Base-by-base conservation (phyloP, 192 early-diverging fungal species). In the Phlyctochytrium planicorne region DNA sequence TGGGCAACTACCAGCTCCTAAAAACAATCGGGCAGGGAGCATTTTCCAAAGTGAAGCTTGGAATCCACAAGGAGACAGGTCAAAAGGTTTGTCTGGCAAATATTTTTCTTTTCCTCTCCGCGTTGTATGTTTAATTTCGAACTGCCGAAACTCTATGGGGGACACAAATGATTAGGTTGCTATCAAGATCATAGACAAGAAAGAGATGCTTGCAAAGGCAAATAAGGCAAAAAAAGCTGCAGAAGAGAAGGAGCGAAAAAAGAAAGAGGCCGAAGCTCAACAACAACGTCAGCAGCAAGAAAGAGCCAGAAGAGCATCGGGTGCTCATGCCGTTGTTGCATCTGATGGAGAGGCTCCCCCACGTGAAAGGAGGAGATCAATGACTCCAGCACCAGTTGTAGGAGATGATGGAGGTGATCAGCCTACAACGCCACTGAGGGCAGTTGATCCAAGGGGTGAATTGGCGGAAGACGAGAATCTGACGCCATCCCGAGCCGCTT, bases 31-130 rank as follows among this genome's bases (percentile, higher is more conserved):
- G 87, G 0, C 77, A 87, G 67, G 87, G 87, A 30, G 87, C 87
- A 10, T 88, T 88, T 60, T 85, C 83, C 37, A 88, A 88, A 70
- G 87, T 88, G 53, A 88, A 88, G 74, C 69, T 88, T 30, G 87
- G 77, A 6, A 71, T 69, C 32, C 84, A 88, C 71, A 81, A 68
- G 53, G 78, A 82, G 33, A 85, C 86, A 1, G 80, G 80, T 12
- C 77, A 83, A 70, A 87, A 88, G 72, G 86, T 84, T 32, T 52
- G 55, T 24, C 27, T 27, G 14, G 6, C 55, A 25, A 6, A 20
- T 25, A 57, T 10, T 57, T 57, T 57, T 57, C 27, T 14, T 50
- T 50, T 50, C 12, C 40, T 50, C n/a, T 14, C n/a, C n/a, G n/a
- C n/a, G n/a, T n/a, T n/a, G n/a, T n/a, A n/a, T n/a, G n/a, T n/a